These are phyloP conservation scores for Boletellus sp. DNA, from an alignment of 768 basidiomycete genomes.

Conservation along the genomic window DNA sequence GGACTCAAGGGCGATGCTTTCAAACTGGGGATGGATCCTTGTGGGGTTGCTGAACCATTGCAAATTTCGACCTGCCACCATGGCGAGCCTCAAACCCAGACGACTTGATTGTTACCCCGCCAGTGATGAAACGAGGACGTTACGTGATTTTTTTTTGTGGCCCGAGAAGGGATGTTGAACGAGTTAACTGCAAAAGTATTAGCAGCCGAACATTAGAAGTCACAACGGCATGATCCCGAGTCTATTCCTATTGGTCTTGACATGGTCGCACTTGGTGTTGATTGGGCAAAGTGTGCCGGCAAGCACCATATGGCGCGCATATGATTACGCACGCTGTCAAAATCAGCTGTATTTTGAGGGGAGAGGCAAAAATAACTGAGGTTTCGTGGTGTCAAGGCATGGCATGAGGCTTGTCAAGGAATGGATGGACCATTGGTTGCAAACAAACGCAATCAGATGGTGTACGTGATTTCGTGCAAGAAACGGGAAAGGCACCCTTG, in stretches of 20 bases:
- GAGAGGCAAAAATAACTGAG: constrained; percentile 8
- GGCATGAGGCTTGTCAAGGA: constrained; percentile 24
- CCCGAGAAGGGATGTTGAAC: not conserved
- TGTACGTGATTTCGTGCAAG: constrained; percentile 29
- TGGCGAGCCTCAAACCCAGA: not conserved
- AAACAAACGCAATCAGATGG: constrained; percentile 5
- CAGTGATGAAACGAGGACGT: constrained; percentile 10
- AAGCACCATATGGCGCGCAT: constrained; percentile 16
- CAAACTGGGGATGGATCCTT: not conserved
- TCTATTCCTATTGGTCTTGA: constrained; percentile 13
- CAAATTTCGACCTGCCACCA: not conserved
- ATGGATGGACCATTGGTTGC: constrained; percentile 11
- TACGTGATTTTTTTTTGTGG: constrained; percentile 8
- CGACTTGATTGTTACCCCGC: constrained; percentile 4
- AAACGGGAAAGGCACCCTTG: constrained; percentile 12
- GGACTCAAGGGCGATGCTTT: constrained; percentile 5
- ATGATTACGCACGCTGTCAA: constrained; percentile 26
- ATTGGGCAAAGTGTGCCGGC: constrained; percentile 6
- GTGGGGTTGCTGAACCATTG: not conserved
- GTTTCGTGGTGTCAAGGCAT: constrained; percentile 15
- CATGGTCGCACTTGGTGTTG: constrained; percentile 5
- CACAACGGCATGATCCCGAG: constrained; percentile 4
- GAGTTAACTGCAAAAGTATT: constrained; percentile 2
- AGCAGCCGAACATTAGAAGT: constrained; percentile 7
- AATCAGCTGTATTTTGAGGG: constrained; percentile 6